These are phyloP conservation scores for Torulaspora globosa DNA, from an alignment of 1,139 yeast species.

Conservation along the genomic window DNA sequence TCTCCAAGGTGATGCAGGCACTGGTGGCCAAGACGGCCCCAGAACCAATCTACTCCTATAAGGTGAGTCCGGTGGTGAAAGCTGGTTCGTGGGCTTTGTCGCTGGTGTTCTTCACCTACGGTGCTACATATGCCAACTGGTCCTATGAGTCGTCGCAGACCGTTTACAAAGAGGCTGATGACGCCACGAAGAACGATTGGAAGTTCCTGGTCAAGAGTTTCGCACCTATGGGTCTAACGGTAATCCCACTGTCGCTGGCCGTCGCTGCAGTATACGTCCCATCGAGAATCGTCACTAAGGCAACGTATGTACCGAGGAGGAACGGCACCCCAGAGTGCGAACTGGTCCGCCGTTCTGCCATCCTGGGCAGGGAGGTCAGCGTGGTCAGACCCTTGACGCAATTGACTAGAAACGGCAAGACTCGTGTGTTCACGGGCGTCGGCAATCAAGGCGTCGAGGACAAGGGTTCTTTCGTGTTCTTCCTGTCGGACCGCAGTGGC, in stretches of 20 bases:
- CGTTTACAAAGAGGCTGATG: conserved; percentile 19
- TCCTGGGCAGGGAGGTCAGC: conserved; percentile 21
- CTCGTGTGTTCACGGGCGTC: conserved; percentile 31
- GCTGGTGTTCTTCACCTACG: conserved; percentile 29
- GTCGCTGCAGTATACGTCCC: conserved; percentile 25
- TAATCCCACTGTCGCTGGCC: conserved; percentile 33
- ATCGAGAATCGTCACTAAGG: conserved; percentile 31
- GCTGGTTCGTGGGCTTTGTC: conserved; percentile 30
- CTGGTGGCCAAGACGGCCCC: conserved; percentile 22
- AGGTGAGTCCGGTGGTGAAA: conserved; percentile 21
- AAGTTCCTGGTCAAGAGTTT: conserved; percentile 23
- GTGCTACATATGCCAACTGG: conserved; percentile 32
- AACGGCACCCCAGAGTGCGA: conserved; percentile 21
- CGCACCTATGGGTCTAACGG: conserved; percentile 26
- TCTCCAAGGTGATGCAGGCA: conserved; percentile 20
- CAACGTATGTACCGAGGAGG: conserved; percentile 26
- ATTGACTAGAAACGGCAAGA: conserved; percentile 21
- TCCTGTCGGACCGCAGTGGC: conserved; percentile 21
- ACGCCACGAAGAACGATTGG: conserved; percentile 16
- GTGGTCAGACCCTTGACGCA: conserved; percentile 18
- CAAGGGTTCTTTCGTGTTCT: conserved; percentile 29
- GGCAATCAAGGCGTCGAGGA: conserved; percentile 36
- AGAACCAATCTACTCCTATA: conserved; percentile 28
- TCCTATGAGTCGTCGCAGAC: conserved; percentile 26
- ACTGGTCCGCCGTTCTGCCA: conserved; percentile 24